Base-by-base conservation (phyloP, 371 early-diverging fungal species). In the Coemansia linderi region DNA sequence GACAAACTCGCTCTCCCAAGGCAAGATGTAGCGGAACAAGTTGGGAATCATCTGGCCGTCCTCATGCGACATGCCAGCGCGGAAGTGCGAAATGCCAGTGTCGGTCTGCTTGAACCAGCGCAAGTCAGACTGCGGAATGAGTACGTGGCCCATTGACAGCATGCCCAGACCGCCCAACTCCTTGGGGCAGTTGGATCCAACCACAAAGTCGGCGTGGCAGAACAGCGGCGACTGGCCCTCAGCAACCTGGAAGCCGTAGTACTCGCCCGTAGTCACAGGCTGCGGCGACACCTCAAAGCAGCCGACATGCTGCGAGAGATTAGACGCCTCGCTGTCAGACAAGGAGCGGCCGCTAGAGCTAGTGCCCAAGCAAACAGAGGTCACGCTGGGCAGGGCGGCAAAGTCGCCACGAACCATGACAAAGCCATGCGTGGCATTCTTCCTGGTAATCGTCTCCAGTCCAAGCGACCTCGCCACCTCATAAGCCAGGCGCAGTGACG, bases 101-200 rank as follows among this genome's bases (percentile, higher is more conserved):
- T 97, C 97, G 2, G 98, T 97, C 83, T 97, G 97, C 79, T 95
- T 92, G 36, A 93, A 91, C 96, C 96, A 97, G 39, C 97, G 91
- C 70, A 97, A 81, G 81, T 99, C 98, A 43, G 94, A 93, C 82
- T 96, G 95, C 40, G 97, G 98, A 69, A 98, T 97, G 62, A 98
- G 84, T 17, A 98, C 94, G 66, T 98, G 98, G 65, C 97, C 97
- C 97, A 97, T 97, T 27, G 95, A 96, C 48, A 99, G 85, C 99
- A 99, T 98, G 67, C 98, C 98, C 24, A 99, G 87, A 66, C 99
- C 99, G 74, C 99, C 99, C 66, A 97, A 83, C 84, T 98, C 97
- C 85, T 93, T 94, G 5, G 96, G 95, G 37, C 89, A 85, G 63
- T 76, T 76, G 22, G 76, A 63, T 9, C 76, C 79, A 3, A 69